Base-by-base conservation (phyloP, 495 filamentous ascomycete species). In the Penicillium coprophilum region DNA sequence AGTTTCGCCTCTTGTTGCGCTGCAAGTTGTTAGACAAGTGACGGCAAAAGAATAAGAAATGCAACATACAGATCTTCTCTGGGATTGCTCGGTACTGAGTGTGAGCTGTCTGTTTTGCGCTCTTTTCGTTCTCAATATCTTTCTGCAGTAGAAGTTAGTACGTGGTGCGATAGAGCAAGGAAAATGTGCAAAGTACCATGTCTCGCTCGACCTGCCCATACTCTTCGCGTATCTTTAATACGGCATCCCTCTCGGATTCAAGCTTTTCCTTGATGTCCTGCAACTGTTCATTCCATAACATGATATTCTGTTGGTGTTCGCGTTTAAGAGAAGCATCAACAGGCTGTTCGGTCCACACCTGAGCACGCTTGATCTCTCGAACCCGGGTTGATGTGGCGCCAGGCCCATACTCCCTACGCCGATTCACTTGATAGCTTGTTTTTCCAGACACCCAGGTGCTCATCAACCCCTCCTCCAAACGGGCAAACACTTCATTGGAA, bases 301-400 rank as follows among this genome's bases (percentile, higher is more conserved):
- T 44, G 28, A 85, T 80, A 0, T 69, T 73, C 30, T 68, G 63
- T 50, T 75, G 64, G 20, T 85, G 24, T 40, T 77, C 77, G 12
- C 70, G 64, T 62, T 87, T 90, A 50, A 82, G 79, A 27, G 79
- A 72, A 1, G 63, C 60, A 67, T 94, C 87, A 12, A 91, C 81
- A 4, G 90, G 87, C 61, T 90, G 84, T 55, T 91, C 82, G 3
- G 87, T 90, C 88, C 91, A 97, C 51, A 81, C 76, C 13, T 64
- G 67, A 4, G 88, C 90, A 32, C 60, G 68, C 11, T 60, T 72
- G 2, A 96, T 54, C 46, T 69, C 66, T 41, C 70, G 78, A 1
- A 87, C 82, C 9, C 70, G 71, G 6, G 89, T 92, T 7, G 89
- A 90, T 8, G 75, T 76, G 6, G 87, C 90, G 17, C 67, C 65